Evolutionary conservation across 2,329 filamentous ascomycete genomes (phyloP).

Genomic region (Pseudocercospora fuligena): DNA sequence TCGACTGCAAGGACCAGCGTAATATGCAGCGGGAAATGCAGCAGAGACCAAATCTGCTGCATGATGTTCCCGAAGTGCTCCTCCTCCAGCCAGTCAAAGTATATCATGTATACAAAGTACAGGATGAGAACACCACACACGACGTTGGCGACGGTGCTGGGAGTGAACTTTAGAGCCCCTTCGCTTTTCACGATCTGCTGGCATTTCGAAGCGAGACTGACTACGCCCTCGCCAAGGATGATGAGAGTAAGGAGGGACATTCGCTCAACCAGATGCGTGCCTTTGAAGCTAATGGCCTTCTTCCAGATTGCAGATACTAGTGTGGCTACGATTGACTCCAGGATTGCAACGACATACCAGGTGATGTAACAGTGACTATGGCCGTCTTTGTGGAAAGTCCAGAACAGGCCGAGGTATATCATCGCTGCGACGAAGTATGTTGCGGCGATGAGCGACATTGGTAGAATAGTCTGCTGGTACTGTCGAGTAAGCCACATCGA

Average conservation of each 20-base stretch:
- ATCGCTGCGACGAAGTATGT: constrained; percentile 42
- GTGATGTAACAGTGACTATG: constrained; percentile 48
- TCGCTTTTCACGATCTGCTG: constrained; percentile 41
- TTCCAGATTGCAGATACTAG: constrained; percentile 41
- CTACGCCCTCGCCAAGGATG: constrained; percentile 47
- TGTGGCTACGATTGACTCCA: constrained; percentile 41
- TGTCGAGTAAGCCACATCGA: constrained; percentile 42
- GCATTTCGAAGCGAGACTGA: constrained; percentile 42
- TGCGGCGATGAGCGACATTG: constrained; percentile 42
- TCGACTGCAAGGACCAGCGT: constrained; percentile 27
- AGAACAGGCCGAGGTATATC: constrained; percentile 42
- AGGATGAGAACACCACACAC: constrained; percentile 42
- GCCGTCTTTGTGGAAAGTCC: constrained; percentile 31
- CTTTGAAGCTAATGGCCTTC: constrained; percentile 44
- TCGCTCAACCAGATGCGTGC: constrained; percentile 44
- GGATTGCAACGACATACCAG: constrained; percentile 57
- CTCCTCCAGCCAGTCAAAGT: constrained; percentile 32
- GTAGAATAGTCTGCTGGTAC: constrained; percentile 38
- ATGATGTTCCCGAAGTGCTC: constrained; percentile 32
- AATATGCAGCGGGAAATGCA: constrained; percentile 35
- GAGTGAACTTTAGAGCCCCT: constrained; percentile 23
- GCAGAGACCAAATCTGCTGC: constrained; percentile 33
- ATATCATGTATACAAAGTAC: constrained; percentile 36
- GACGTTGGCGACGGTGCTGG: constrained; percentile 41
- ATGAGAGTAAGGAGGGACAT: constrained; percentile 47